Percentiles rank a stretch among this genome's conserved stretches.
Conservation (phyloP, 2,329 filamentous ascomycete genomes). For the Thelonectria discophora region DNA sequence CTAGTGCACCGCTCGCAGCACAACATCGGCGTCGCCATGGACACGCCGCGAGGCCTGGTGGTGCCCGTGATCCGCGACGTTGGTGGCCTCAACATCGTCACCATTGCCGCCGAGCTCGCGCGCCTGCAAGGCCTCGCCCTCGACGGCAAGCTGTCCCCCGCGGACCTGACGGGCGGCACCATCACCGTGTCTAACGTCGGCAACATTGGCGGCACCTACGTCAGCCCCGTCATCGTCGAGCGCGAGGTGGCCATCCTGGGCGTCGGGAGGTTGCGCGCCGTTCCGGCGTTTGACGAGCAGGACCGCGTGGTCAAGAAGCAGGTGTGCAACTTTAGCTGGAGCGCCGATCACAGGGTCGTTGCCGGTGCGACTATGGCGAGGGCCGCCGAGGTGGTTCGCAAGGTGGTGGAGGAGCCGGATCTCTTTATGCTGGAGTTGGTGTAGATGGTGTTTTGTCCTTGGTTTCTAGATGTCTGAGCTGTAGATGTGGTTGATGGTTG, state of each 20-base stretch:
- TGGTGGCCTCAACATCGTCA: conserved; percentile 76
- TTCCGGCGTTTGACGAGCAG: conserved; percentile 78
- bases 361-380: conserved; percentile 95
- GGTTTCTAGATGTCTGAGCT: background rate
- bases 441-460: conserved; percentile 48
- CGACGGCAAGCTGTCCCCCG: conserved; percentile 76
- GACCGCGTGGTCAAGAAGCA: conserved; percentile 76
- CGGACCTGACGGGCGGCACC: conserved; percentile 85
- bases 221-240: conserved; percentile 89
- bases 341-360: conserved; percentile 91
- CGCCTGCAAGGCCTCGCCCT: conserved; percentile 78
- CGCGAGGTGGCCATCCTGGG: conserved; percentile 93
- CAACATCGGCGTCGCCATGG: conserved; percentile 96
- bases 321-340: conserved; percentile 93
- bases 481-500: background rate
- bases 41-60: conserved; percentile 86
- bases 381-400: conserved; percentile 82
- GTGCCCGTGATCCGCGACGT: conserved; percentile 94
- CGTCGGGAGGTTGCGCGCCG: conserved; percentile 79
- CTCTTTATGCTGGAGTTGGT: conserved; percentile 84
- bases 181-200: conserved; percentile 98
- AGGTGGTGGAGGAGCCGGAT: conserved; percentile 84
- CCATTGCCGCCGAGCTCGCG: conserved; percentile 79
- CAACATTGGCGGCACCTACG: conserved; percentile 90
- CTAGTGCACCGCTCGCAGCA: conserved; percentile 84